phyloP scores from a whole-genome alignment of 2,329 filamentous ascomycete species.

The Pestalotiopsis sp. region DNA sequence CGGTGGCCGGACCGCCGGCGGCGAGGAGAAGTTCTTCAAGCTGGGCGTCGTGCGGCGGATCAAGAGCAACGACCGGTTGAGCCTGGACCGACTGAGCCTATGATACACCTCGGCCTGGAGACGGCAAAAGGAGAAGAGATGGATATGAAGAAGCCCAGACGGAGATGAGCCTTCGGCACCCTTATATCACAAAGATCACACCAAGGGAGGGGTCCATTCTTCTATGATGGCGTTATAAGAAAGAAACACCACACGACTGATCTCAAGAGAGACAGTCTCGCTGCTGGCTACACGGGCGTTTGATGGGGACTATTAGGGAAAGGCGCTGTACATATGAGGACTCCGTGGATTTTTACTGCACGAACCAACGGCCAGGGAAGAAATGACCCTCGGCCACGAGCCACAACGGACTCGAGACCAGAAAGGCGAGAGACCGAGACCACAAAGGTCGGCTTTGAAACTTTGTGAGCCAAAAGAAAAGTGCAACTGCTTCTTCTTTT shows the following conservation, averaged over 20 bases:
- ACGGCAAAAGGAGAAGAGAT: neutral
- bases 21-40: slow-evolving; percentile 83
- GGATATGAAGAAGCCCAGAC: neutral
- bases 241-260: too few relatives aligned
- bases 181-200: neutral
- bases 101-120: slow-evolving; percentile 37
- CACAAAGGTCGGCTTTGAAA: neutral
- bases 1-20: slow-evolving; percentile 71
- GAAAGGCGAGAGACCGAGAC: too few relatives aligned
- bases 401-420: too few relatives aligned
- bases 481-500: neutral
- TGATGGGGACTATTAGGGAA: too few relatives aligned
- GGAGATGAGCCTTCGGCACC: neutral
- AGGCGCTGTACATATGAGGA: too few relatives aligned
- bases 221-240: neutral
- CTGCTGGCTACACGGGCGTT: too few relatives aligned
- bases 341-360: too few relatives aligned
- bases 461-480: neutral
- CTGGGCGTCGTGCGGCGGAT: slow-evolving; percentile 74
- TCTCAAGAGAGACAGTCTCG: too few relatives aligned
- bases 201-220: neutral
- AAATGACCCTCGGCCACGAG: too few relatives aligned
- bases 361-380: too few relatives aligned
- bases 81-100: slow-evolving; percentile 74
- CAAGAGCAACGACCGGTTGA: slow-evolving; percentile 73